Percentiles rank a stretch among this genome's conserved stretches.
Conservation (phyloP, 176 grass and related monocot species). For the Pharus latifolius region DNA sequence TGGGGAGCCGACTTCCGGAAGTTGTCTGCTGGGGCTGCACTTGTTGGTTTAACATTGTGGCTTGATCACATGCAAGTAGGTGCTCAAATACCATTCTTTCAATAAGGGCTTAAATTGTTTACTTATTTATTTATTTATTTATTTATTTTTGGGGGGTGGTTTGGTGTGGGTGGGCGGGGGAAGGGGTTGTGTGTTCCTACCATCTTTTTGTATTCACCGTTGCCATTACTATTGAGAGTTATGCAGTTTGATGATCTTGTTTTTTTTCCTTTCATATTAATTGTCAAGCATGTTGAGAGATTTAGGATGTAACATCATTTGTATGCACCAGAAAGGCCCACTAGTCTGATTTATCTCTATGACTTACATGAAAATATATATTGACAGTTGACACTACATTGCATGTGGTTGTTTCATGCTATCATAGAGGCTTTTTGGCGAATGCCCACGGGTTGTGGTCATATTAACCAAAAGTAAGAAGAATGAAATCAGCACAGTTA, state of each 20-base stretch:
- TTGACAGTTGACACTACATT: not conserved
- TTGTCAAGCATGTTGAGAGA: too few relatives aligned
- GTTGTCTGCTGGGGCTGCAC: slow-evolving; percentile 85
- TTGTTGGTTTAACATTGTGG: slow-evolving; percentile 80
- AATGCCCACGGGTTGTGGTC: not conserved
- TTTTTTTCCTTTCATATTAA: too few relatives aligned
- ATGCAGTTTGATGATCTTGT: not conserved
- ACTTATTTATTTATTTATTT: too few relatives aligned
- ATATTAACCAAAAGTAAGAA: not conserved
- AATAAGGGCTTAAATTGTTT: not conserved
- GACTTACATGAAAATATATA: too few relatives aligned
- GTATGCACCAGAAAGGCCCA: not conserved
- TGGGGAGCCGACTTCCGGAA: slow-evolving; percentile 86
- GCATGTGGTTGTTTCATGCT: not conserved
- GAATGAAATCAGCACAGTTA: not conserved
- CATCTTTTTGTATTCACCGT: not conserved
- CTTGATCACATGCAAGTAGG: slow-evolving; percentile 93
- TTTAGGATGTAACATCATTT: too few relatives aligned
- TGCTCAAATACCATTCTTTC: slow-evolving; percentile 8
- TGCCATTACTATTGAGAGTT: not conserved
- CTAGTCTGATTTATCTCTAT: not conserved
- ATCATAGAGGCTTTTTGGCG: not conserved
- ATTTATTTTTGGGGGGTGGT: too few relatives aligned
- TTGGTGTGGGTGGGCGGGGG: too few relatives aligned
- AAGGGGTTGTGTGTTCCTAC: too few relatives aligned